Evolutionary conservation across 2,329 filamentous ascomycete species (phyloP).

Genomic region (Cercospora nicotianae): DNA sequence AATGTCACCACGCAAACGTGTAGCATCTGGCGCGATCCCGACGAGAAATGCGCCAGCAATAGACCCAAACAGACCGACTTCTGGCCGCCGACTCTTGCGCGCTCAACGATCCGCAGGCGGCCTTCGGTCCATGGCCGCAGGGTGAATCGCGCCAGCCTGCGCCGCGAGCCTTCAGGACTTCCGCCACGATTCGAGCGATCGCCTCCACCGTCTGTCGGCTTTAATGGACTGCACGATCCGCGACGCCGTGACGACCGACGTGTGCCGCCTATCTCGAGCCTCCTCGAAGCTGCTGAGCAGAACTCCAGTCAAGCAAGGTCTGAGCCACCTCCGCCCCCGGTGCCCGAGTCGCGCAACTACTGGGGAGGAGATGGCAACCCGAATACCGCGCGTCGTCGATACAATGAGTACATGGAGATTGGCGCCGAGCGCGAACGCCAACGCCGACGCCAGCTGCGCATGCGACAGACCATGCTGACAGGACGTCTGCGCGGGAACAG

Average conservation of each 20-base stretch:
- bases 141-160: conserved; percentile 33
- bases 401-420: conserved; percentile 11
- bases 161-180: conserved; percentile 26
- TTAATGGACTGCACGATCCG: conserved; percentile 24
- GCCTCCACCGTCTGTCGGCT: conserved; percentile 26
- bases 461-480: background rate
- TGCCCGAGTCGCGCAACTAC: conserved; percentile 33
- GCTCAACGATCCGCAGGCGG: conserved; percentile 59
- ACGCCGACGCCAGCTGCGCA: conserved; percentile 3
- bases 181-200: conserved; percentile 31
- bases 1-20: conserved; percentile 7
- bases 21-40: conserved; percentile 56
- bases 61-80: conserved; percentile 51
- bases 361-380: conserved; percentile 9
- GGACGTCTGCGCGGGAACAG: background rate
- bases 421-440: conserved; percentile 6
- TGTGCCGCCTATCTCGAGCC: conserved; percentile 34
- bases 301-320: background rate
- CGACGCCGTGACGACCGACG: conserved; percentile 27
- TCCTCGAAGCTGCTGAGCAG: conserved; percentile 35
- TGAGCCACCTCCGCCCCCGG: conserved; percentile 24
- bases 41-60: conserved; percentile 41
- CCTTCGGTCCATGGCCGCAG: conserved; percentile 36
- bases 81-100: conserved; percentile 42
- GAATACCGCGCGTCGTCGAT: background rate